Evolutionary conservation across 2,329 filamentous ascomycete genomes (phyloP).

Genomic region (Alternaria gansuensis): DNA sequence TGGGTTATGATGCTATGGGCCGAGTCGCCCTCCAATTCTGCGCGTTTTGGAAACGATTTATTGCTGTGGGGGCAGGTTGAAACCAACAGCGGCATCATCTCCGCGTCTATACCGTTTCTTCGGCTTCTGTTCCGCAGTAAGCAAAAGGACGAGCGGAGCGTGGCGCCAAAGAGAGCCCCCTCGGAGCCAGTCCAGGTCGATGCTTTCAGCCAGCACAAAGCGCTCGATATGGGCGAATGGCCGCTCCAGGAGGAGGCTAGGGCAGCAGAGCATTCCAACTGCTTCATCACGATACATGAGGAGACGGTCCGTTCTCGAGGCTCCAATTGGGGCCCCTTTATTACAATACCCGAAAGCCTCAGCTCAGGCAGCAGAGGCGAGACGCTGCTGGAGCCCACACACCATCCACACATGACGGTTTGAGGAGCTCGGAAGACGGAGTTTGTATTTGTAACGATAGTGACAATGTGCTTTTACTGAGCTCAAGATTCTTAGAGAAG

Average conservation of each 20-base stretch:
- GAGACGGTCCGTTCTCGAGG: conserved; percentile 25
- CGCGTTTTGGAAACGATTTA: conserved; percentile 49
- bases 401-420: conserved; percentile 27
- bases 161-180: conserved; percentile 22
- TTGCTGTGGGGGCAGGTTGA: conserved; percentile 60
- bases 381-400: conserved; percentile 25
- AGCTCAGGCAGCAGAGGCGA: conserved; percentile 37
- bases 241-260: conserved; percentile 27
- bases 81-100: conserved; percentile 58
- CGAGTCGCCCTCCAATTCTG: conserved; percentile 48
- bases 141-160: conserved; percentile 26
- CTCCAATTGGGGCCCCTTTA: conserved; percentile 45
- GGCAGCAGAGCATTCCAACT: not conserved
- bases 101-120: conserved; percentile 57
- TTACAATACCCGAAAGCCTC: conserved; percentile 47
- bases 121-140: conserved; percentile 52
- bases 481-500: not conserved
- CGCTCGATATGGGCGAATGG: conserved; percentile 34
- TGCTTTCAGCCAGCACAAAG: conserved; percentile 25
- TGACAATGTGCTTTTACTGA: not conserved
- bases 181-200: conserved; percentile 18
- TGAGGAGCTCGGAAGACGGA: conserved; percentile 14
- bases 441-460: conserved; percentile 12
- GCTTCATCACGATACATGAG: conserved; percentile 17
- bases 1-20: conserved; percentile 51